Evolutionary conservation across 768 basidiomycete genomes (phyloP).

Genomic region (Megacollybia marginata): DNA sequence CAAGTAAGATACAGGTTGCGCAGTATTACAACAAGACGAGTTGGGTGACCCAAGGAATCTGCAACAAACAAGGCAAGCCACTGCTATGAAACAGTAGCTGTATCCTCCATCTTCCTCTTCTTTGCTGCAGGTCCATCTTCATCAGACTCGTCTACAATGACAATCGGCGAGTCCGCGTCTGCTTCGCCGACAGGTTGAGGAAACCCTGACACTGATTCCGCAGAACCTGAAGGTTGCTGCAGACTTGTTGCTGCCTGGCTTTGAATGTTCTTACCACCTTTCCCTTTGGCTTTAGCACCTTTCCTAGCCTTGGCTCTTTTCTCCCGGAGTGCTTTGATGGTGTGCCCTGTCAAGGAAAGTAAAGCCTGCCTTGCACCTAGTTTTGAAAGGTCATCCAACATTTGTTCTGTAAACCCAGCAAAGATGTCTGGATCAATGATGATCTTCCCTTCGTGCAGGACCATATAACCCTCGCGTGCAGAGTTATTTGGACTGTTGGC

Average conservation of each 20-base stretch:
- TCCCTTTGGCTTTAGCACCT: constrained; percentile 30
- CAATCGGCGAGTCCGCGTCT: constrained; percentile 42
- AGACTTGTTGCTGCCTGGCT: constrained; percentile 20
- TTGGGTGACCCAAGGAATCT: no score
- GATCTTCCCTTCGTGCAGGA: constrained; percentile 77
- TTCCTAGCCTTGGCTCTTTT: constrained; percentile 37
- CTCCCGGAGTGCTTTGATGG: constrained; percentile 81
- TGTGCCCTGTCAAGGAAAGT: constrained; percentile 74
- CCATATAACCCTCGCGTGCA: constrained; percentile 55
- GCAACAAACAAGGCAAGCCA: no score
- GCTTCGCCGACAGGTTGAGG: constrained; percentile 13
- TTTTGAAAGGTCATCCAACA: constrained; percentile 67
- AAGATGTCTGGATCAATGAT: constrained; percentile 85
- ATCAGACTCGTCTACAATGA: constrained; percentile 59
- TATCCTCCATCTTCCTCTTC: constrained; percentile 40
- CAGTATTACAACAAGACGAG: no score
- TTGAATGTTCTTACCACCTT: constrained; percentile 25
- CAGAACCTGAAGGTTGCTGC: background rate
- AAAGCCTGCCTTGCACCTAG: constrained; percentile 81
- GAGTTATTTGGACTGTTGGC: constrained; percentile 41
- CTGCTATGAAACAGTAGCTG: no score
- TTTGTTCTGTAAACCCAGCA: constrained; percentile 63
- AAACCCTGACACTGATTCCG: constrained; percentile 16
- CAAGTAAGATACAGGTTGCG: no score
- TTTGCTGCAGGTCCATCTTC: constrained; percentile 47